A percentile compares a stretch with the other conserved stretches of the same genome.
phyloP scores from a whole-genome alignment of 2,329 filamentous ascomycete genomes.

The Arachnomyces sp. region DNA sequence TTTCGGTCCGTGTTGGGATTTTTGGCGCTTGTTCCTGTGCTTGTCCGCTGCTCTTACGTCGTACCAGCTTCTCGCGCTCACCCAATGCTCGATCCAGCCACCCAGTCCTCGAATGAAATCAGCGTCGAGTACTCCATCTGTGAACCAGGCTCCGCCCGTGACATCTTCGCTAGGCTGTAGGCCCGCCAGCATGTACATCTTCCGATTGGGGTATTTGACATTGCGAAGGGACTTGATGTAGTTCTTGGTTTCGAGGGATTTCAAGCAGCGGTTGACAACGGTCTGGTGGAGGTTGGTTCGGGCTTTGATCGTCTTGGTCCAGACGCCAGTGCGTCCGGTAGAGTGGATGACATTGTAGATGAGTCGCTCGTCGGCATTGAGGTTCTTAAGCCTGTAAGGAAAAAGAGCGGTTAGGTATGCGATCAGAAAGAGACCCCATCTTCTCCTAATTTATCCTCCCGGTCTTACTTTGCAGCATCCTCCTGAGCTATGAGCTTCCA shows the following conservation, averaged over 20 bases:
- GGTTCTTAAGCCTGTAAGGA: slow-evolving; percentile 31
- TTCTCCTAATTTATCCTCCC: not conserved
- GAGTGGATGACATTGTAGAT: slow-evolving; percentile 88
- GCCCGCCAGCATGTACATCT: slow-evolving; percentile 89
- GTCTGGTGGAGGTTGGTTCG: slow-evolving; percentile 78
- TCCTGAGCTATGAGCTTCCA: slow-evolving; percentile 43
- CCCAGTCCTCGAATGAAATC: slow-evolving; percentile 76
- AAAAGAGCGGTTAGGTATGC: slow-evolving; percentile 9
- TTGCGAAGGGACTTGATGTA: slow-evolving; percentile 86
- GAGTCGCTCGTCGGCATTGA: slow-evolving; percentile 65
- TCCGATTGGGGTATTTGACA: slow-evolving; percentile 82
- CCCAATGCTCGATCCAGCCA: slow-evolving; percentile 63
- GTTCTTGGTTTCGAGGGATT: slow-evolving; percentile 71
- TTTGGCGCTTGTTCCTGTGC: slow-evolving; percentile 35
- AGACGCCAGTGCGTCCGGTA: slow-evolving; percentile 76
- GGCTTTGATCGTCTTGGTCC: slow-evolving; percentile 77
- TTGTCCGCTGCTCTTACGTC: slow-evolving; percentile 35
- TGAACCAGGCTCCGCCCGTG: slow-evolving; percentile 91
- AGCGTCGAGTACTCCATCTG: slow-evolving; percentile 80
- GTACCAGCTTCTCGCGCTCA: slow-evolving; percentile 66
- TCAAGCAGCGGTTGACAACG: slow-evolving; percentile 71
- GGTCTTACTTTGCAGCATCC: slow-evolving; percentile 41
- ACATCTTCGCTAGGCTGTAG: slow-evolving; percentile 82
- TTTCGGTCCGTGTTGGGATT: slow-evolving; percentile 26
- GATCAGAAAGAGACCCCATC: not conserved